Percentiles rank a stretch among this genome's conserved stretches.
These are phyloP conservation scores for Xenoacremonium recifei DNA, from an alignment of 2,329 filamentous ascomycete species.

Conservation along the genomic window DNA sequence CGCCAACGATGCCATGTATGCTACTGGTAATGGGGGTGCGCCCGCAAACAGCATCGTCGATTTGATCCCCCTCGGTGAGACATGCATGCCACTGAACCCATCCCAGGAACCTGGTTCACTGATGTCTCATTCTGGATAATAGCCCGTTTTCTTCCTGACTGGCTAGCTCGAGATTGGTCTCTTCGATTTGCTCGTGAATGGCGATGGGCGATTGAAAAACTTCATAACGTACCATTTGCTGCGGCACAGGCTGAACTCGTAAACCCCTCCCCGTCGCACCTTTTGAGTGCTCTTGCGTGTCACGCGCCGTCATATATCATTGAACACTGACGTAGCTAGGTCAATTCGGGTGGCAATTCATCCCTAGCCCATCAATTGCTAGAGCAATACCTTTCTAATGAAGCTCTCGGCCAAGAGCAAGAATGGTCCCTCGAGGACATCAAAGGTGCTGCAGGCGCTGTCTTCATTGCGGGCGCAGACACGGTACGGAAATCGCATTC, in stretches of 20 bases:
- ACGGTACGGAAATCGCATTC: constrained; percentile 26
- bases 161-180: constrained; percentile 30
- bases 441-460: constrained; percentile 48
- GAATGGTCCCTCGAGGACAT: constrained; percentile 41
- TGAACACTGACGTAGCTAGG: constrained; percentile 6
- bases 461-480: constrained; percentile 49
- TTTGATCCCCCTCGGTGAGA: constrained; percentile 38
- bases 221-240: constrained; percentile 32
- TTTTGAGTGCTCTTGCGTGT: too few relatives aligned
- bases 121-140: too few relatives aligned
- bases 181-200: constrained; percentile 32
- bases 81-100: neutral
- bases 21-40: constrained; percentile 30
- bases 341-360: constrained; percentile 10
- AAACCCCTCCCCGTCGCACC: too few relatives aligned
- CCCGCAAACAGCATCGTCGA: constrained; percentile 40
- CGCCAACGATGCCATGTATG: constrained; percentile 30
- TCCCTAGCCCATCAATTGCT: constrained; percentile 28
- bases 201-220: constrained; percentile 32
- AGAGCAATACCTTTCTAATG: constrained; percentile 12
- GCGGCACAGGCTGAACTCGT: constrained; percentile 27
- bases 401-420: constrained; percentile 10
- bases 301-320: neutral
- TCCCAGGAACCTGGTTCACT: constrained; percentile 5
- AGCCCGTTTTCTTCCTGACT: constrained; percentile 27